Evolutionary conservation across 2,329 filamentous ascomycete species (phyloP).

Genomic region (Colletotrichum euphorbiae): DNA sequence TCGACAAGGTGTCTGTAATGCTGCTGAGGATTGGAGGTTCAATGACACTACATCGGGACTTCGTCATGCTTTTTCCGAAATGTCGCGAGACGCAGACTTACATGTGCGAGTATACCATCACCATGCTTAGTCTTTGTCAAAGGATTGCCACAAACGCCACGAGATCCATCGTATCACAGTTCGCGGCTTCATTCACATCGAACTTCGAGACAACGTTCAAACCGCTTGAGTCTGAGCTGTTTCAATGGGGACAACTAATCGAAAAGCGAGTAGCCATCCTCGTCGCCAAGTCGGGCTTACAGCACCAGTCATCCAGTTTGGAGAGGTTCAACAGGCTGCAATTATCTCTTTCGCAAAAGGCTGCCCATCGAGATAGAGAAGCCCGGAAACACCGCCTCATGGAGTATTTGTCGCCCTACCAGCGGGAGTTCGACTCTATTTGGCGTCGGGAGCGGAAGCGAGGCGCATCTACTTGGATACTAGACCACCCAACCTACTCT

Average conservation of each 20-base stretch:
- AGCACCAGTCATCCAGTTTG: neutral
- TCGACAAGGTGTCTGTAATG: slow-evolving; percentile 5
- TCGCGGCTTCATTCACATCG: no score
- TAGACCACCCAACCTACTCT: neutral
- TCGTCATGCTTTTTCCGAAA: neutral
- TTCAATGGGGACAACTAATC: neutral
- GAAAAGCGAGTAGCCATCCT: slow-evolving; percentile 2
- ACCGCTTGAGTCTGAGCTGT: no score
- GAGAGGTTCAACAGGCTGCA: slow-evolving; percentile 6
- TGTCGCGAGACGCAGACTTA: neutral
- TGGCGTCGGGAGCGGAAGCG: slow-evolving; percentile 21
- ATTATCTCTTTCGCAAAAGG: neutral
- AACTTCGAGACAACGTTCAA: no score
- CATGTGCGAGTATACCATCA: slow-evolving; percentile 13
- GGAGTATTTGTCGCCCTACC: neutral
- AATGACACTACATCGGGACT: neutral
- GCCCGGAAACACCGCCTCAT: neutral
- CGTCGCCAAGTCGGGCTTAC: neutral
- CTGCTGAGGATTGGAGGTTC: slow-evolving; percentile 7
- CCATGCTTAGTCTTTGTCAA: neutral
- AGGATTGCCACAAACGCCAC: neutral
- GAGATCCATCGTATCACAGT: no score
- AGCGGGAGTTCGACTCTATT: slow-evolving; percentile 4
- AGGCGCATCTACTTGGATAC: neutral
- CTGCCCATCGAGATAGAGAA: neutral